Evolutionary conservation across 495 filamentous ascomycete species (phyloP), one percentile per base, ranked within the genome.

Genomic region (Podospora bellae-mahoneyi): DNA sequence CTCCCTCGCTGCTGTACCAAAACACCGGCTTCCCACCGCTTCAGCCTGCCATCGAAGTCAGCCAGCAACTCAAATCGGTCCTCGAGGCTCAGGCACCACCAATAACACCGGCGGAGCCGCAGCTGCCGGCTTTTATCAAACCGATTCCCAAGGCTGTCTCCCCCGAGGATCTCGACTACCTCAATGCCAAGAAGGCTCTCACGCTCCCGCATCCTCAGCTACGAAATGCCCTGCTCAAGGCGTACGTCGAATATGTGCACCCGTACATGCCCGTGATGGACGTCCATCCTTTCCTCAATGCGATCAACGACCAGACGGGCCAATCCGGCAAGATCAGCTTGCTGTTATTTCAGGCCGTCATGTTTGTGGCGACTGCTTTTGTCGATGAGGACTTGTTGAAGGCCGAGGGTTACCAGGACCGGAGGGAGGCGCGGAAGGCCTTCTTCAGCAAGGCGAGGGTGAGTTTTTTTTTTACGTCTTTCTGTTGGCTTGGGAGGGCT

Each of bases 201-300:
- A 84, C 85, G 0, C 81, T 95, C 13, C 92, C 92, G 0, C 84
- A 86, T 48, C 77, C 82, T n/a, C 75, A 74, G 2, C 76, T 94
- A 32, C 88, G 92, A 72, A 91, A 88, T 76, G 92, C 90, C 63
- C 78, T 95, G 28, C 78, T 96, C 4, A 86, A 87, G 68, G 85
- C 86, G 23, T 94, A 92, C 73, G 82, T 93, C 64, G 89, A 94
- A 74, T 95, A 88, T 77, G 92, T 95, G 6, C 89, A 96, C 73
- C 91, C 92, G 5, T 94, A 90, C 76, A 94, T 95, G 91, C 92
- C 92, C n/a, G 80, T 94, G 28, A 72, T 96, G 61, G 91, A 96
- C 69, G 77, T 92, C 67, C 85, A 89, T 67, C 86, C 92, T 55
- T 92, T 94, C 74, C 74, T 95, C 28, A 77, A 82, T 68, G 86